A percentile compares a stretch with the other conserved stretches of the same genome.
phyloP scores from a whole-genome alignment of 2,329 filamentous ascomycete genomes.

The Scedosporium dehoogii region DNA sequence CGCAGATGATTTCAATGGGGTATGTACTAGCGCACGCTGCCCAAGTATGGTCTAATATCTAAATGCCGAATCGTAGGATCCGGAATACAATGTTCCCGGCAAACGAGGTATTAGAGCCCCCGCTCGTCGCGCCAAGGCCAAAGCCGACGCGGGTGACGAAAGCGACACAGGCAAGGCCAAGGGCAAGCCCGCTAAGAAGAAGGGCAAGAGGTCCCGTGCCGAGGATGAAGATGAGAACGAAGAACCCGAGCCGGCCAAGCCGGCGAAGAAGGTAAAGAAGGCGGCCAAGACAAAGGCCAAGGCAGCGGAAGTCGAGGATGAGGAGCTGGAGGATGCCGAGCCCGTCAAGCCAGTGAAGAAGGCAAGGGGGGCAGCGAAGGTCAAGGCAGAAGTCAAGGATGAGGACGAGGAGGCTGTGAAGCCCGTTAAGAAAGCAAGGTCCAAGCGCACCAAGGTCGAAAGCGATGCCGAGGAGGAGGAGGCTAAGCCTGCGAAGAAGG shows the following conservation, averaged over 20 bases:
- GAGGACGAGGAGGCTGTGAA: conserved; percentile 24
- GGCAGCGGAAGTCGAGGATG: conserved; percentile 10
- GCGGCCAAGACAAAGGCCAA: conserved; percentile 21
- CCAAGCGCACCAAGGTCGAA: conserved; percentile 8
- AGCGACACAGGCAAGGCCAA: conserved; percentile 17
- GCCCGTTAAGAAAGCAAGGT: conserved; percentile 22
- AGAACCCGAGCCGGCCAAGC: conserved; percentile 10
- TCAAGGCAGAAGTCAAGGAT: conserved; percentile 21
- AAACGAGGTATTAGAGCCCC: conserved; percentile 49
- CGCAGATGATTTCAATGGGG: conserved; percentile 79
- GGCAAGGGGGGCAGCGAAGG: conserved; percentile 21
- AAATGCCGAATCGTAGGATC: conserved; percentile 43
- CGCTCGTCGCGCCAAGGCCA: conserved; percentile 16
- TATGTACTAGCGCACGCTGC: conserved; percentile 34
- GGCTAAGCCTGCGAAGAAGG: conserved; percentile 22
- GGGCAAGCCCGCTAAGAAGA: conserved; percentile 18
- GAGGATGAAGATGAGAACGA: conserved; percentile 10
- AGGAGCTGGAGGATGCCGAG: conserved; percentile 9
- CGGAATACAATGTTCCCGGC: conserved; percentile 62
- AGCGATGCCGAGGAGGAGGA: conserved; percentile 13
- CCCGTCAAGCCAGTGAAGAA: conserved; percentile 18
- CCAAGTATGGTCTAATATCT: neutral
- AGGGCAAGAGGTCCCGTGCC: conserved; percentile 11
- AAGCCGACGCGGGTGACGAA: conserved; percentile 16
- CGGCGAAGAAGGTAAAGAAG: conserved; percentile 23